Evolutionary conservation across 2,329 filamentous ascomycete genomes (phyloP).

Genomic region (Ophiosphaerella narmari): DNA sequence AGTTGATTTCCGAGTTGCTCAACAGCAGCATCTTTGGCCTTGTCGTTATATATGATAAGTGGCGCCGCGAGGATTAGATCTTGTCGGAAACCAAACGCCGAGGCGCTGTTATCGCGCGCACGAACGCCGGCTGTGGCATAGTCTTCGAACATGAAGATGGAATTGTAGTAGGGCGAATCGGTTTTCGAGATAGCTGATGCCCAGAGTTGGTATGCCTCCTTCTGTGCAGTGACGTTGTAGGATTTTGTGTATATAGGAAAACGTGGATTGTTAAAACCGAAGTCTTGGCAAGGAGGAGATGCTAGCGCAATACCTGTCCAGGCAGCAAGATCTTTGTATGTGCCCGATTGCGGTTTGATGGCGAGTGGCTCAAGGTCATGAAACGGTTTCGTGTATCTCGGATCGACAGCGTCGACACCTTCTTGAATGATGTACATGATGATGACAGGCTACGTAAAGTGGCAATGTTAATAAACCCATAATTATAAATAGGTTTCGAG

Average conservation of each 20-base stretch:
- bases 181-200: conserved; percentile 38
- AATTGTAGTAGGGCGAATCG: conserved; percentile 31
- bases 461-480: no score
- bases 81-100: conserved; percentile 54
- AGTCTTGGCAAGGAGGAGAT: conserved; percentile 33
- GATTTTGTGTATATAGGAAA: conserved; percentile 28
- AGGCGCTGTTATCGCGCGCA: conserved; percentile 39
- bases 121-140: conserved; percentile 56
- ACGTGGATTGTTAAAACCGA: conserved; percentile 29
- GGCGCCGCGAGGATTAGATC: conserved; percentile 35
- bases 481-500: no score
- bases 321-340: conserved; percentile 26
- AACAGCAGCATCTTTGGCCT: conserved; percentile 13
- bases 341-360: conserved; percentile 16
- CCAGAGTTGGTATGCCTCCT: conserved; percentile 47
- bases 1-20: conserved; percentile 20
- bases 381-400: conserved; percentile 28
- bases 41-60: conserved; percentile 23
- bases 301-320: conserved; percentile 29
- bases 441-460: conserved; percentile 4
- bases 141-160: conserved; percentile 62
- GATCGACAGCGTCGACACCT: conserved; percentile 21
- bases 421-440: conserved; percentile 32
- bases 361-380: conserved; percentile 20
- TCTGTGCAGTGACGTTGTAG: conserved; percentile 45